Conservation (phyloP, 495 filamentous ascomycete genomes). For the Penicillium diatomitis region DNA sequence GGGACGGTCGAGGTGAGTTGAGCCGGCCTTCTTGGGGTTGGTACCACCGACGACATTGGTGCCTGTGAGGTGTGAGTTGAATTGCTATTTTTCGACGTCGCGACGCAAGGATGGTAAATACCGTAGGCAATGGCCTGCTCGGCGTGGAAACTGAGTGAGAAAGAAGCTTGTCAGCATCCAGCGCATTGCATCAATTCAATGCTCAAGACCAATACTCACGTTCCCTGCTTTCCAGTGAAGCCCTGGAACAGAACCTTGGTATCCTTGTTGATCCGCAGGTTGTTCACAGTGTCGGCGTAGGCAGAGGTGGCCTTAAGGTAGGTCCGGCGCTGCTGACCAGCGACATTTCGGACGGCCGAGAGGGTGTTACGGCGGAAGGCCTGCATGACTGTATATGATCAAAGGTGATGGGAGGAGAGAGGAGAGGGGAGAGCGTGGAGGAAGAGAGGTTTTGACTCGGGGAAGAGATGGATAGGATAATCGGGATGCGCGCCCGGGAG, state of each 20-base stretch:
- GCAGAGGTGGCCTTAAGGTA: conserved; percentile 60
- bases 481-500: conserved; percentile 27
- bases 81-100: conserved; percentile 9
- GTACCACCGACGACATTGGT: conserved; percentile 97
- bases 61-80: conserved; percentile 47
- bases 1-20: conserved; percentile 78
- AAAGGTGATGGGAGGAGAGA: conserved; percentile 8
- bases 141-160: conserved; percentile 75
- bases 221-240: conserved; percentile 98
- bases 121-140: conserved; percentile 97
- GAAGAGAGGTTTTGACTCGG: conserved; percentile 8
- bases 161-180: conserved; percentile 31
- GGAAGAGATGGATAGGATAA: conserved; percentile 15
- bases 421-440: conserved; percentile 17
- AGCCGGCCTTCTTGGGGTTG: conserved; percentile 97
- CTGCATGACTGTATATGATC: conserved; percentile 39
- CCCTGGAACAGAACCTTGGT: conserved; percentile 96
- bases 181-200: conserved; percentile 2
- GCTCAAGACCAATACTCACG: conserved; percentile 50
- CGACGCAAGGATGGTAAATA: conserved; percentile 30
- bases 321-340: conserved; percentile 46
- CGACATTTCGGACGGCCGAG: conserved; percentile 40
- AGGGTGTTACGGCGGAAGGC: conserved; percentile 43
- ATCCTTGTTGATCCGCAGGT: conserved; percentile 83
- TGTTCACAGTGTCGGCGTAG: conserved; percentile 77